Evolutionary conservation across 495 filamentous ascomycete genomes (phyloP), one percentile per base, ranked within the genome.

Genomic region (Aspergillus saccharolyticus): DNA sequence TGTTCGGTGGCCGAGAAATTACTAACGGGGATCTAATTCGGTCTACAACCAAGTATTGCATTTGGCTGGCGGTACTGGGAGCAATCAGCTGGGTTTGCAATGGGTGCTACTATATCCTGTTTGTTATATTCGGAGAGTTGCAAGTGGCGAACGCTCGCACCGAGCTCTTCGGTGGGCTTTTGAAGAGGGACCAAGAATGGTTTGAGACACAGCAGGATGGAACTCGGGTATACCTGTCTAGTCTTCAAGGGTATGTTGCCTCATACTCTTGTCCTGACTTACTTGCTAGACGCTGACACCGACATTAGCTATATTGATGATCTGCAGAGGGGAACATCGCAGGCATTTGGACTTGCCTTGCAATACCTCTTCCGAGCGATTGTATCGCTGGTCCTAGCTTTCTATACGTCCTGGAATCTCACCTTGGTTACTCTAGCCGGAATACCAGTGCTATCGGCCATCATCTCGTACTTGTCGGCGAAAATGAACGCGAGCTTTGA

Each of bases 391-490:
- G 74, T 68, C 4, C 70, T 96, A 7, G 89, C 90, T 0, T 78
- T 97, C 14, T 85, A 83, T 62, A 86, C 80, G 55, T 91, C 90
- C 0, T 97, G 87, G 90, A 84, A 87, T 51, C 79, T 98, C 8
- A 92, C 91, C 0, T 73, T 96, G 0, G 85, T 94, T n/a, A 88
- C 89, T 18, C 71, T 96, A 4, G 79, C 88, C 0, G 86, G 85
- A 0, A 75, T 89, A n/a, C 88, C 93, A 0, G 53, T 95, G 2
- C 83, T 87, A 10, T 78, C 81, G 1, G 45, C 81, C 4, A 62
- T 89, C 7, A 76, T 92, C 42, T 75, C 70, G 16, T 69, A 80
- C 43, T 70, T 89, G 16, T 87, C 85, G 1, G 67, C 75, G 0
- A 76, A 72, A 46, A 81, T 94, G 52, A 83, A 87, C 52, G 65